Evolutionary conservation across 192 early-diverging fungal genomes (phyloP).

Genomic region (Linnemannia schmuckeri): DNA sequence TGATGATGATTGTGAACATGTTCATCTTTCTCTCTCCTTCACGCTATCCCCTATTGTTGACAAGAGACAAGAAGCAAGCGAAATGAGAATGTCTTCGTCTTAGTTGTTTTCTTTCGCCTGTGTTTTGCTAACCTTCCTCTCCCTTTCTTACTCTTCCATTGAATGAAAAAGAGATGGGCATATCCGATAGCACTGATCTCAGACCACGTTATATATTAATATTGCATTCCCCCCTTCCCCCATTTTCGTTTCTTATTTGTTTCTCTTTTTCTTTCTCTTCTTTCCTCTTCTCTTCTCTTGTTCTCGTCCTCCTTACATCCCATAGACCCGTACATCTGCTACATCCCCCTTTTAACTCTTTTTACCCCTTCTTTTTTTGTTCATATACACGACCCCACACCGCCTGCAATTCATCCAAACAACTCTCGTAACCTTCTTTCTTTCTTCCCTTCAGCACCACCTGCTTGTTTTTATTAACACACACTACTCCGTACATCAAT

Average conservation of each 20-base stretch:
- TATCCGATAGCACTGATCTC: not conserved
- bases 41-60: too few species aligned
- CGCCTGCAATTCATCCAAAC: not conserved
- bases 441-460: not conserved
- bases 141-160: too few species aligned
- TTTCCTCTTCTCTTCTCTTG: not conserved
- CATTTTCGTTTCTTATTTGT: not conserved
- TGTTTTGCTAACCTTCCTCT: too few species aligned
- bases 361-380: not conserved
- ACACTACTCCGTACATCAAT: not conserved
- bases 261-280: not conserved
- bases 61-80: too few species aligned
- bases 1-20: too few species aligned
- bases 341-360: not conserved
- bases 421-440: not conserved
- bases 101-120: too few species aligned
- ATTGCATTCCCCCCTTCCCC: not conserved
- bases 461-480: not conserved
- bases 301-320: not conserved
- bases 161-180: too few species aligned
- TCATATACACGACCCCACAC: not conserved
- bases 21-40: too few species aligned
- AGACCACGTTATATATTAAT: not conserved
- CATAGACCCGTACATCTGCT: not conserved
- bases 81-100: too few species aligned